Conservation (phyloP, 768 basidiomycete species). For the Suillus placidus region DNA sequence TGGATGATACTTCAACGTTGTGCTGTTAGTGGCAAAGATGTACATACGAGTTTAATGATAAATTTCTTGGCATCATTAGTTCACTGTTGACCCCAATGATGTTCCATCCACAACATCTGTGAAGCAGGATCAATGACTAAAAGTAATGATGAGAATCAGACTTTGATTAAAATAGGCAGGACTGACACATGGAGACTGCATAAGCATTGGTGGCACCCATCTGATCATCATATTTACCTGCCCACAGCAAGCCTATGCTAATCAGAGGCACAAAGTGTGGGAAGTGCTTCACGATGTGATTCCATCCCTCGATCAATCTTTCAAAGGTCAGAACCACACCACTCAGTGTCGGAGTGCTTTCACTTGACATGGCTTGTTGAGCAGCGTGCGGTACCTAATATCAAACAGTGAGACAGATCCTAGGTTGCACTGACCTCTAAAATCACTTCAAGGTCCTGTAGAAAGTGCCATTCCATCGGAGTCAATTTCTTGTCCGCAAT, state of each 20-base stretch:
- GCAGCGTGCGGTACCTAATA: constrained; percentile 9
- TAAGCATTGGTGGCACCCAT: background rate
- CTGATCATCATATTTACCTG: background rate
- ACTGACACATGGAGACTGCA: background rate
- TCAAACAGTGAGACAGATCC: background rate
- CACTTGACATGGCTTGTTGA: constrained; percentile 11
- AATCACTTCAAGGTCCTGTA: constrained; percentile 17
- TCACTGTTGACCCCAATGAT: background rate
- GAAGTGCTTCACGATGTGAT: background rate
- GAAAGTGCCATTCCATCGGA: constrained; percentile 8
- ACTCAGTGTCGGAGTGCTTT: constrained; percentile 4
- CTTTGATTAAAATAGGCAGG: background rate
- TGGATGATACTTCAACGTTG: background rate
- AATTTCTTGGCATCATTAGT: background rate
- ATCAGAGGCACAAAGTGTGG: background rate
- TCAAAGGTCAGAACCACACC: constrained; percentile 5
- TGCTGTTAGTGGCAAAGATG: background rate
- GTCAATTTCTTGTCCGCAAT: background rate
- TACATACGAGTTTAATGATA: background rate
- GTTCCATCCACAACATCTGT: background rate
- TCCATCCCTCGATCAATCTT: background rate
- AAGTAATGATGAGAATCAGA: background rate
- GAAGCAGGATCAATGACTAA: background rate
- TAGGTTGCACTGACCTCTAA: constrained; percentile 11
- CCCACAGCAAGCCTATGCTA: background rate